Conservation (phyloP, 345 rosid genomes). For the Salix koriyanagi region DNA sequence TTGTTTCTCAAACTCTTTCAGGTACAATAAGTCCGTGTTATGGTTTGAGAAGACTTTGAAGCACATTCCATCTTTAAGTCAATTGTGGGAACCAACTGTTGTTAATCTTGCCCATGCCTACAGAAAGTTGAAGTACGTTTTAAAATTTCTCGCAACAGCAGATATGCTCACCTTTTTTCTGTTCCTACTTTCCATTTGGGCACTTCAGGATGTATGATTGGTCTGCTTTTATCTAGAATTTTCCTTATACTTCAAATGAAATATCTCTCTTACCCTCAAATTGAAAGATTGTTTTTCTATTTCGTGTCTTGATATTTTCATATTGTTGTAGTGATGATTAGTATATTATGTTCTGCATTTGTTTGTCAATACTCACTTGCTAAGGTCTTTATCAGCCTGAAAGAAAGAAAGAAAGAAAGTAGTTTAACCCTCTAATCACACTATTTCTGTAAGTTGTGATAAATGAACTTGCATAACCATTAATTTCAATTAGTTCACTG, state of each 20-base stretch:
- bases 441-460: background rate
- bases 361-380: background rate
- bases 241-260: background rate
- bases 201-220: background rate
- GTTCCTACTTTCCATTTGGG: background rate
- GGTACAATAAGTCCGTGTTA: conserved; percentile 79
- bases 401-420: background rate
- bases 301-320: background rate
- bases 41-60: conserved; percentile 94
- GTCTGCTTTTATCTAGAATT: background rate
- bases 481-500: background rate
- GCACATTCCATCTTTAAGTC: conserved; percentile 65
- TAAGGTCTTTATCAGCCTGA: background rate
- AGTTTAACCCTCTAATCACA: background rate
- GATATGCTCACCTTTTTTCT: conserved; percentile 8
- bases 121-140: conserved; percentile 71
- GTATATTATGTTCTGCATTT: background rate
- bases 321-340: background rate
- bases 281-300: background rate
- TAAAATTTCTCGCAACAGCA: background rate
- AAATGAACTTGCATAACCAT: background rate
- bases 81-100: conserved; percentile 86
- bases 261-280: background rate
- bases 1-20: conserved; percentile 33
- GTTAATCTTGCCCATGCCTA: conserved; percentile 88